Percentiles rank a stretch among this genome's conserved stretches.
Evolutionary conservation across 768 basidiomycete species (phyloP).

Genomic region (Boletus tylopilopsis): DNA sequence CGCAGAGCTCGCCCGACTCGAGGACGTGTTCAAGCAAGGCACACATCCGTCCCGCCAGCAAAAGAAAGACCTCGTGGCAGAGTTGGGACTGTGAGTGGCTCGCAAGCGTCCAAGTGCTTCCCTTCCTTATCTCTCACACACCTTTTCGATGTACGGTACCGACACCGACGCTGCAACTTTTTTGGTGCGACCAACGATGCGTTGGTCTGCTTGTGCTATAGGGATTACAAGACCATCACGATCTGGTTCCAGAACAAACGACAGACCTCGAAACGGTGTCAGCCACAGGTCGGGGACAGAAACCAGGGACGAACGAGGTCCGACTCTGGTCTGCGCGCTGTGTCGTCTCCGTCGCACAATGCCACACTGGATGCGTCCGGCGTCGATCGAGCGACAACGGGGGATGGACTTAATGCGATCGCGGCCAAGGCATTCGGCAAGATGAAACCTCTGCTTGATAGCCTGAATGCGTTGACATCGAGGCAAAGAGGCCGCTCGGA

Average conservation of each 20-base stretch:
- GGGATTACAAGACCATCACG: constrained; percentile 48
- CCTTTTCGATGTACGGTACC: no score
- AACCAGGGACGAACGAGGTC: not conserved
- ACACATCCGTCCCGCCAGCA: constrained; percentile 31
- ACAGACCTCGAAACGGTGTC: constrained; percentile 43
- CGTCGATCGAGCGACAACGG: not conserved
- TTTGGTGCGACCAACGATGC: no score
- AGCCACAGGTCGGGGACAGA: not conserved
- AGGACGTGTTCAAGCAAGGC: constrained; percentile 22
- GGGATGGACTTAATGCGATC: not conserved
- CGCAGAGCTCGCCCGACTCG: constrained; percentile 25
- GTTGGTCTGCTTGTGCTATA: no score
- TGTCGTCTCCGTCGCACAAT: constrained; percentile 30
- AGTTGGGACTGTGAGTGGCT: constrained; percentile 27
- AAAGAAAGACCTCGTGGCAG: constrained; percentile 27
- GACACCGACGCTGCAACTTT: no score
- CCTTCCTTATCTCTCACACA: no score
- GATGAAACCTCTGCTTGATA: constrained; percentile 23
- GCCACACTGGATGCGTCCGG: constrained; percentile 18
- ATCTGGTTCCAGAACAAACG: constrained; percentile 86
- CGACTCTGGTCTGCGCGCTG: constrained; percentile 24
- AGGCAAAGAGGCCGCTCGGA: constrained; percentile 3
- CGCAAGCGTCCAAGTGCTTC: no score
- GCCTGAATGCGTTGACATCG: constrained; percentile 14
- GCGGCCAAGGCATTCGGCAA: constrained; percentile 16